Conservation (phyloP, 140 eudicot species). For the Anethum foeniculum region DNA sequence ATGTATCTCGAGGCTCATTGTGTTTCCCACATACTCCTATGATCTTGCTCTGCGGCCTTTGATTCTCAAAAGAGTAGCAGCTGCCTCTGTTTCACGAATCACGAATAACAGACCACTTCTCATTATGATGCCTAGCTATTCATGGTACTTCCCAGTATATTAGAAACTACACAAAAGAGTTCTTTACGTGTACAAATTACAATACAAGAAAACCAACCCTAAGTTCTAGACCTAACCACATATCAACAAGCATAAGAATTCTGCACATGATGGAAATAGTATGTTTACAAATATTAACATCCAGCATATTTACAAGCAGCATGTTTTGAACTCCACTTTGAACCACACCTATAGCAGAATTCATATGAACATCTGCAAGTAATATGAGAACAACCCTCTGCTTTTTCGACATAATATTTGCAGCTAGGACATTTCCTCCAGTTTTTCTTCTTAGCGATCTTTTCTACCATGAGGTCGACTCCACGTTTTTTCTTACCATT, state of each 20-base stretch:
- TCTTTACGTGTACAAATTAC: background rate
- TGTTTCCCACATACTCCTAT: too few species aligned
- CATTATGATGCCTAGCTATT: too few species aligned
- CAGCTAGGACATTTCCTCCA: conserved; percentile 56
- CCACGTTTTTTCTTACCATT: conserved; percentile 17
- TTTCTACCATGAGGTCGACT: conserved; percentile 23
- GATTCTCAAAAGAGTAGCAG: too few species aligned
- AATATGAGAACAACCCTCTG: conserved; percentile 46
- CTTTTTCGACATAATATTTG: conserved; percentile 37
- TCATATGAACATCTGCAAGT: conserved; percentile 45
- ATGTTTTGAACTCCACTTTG: conserved; percentile 31
- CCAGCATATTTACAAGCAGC: conserved; percentile 9
- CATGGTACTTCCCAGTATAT: background rate
- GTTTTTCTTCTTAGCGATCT: conserved; percentile 49
- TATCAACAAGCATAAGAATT: background rate
- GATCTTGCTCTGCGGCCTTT: too few species aligned
- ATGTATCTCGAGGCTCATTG: too few species aligned
- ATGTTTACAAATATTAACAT: background rate
- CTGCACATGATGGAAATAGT: background rate
- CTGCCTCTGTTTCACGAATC: too few species aligned
- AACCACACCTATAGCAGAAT: conserved; percentile 52
- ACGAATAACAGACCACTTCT: too few species aligned
- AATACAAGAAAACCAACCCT: background rate
- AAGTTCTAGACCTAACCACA: background rate
- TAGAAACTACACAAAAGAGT: background rate